Conservation (phyloP, 495 filamentous ascomycete genomes). For the Daldinia grandis region DNA sequence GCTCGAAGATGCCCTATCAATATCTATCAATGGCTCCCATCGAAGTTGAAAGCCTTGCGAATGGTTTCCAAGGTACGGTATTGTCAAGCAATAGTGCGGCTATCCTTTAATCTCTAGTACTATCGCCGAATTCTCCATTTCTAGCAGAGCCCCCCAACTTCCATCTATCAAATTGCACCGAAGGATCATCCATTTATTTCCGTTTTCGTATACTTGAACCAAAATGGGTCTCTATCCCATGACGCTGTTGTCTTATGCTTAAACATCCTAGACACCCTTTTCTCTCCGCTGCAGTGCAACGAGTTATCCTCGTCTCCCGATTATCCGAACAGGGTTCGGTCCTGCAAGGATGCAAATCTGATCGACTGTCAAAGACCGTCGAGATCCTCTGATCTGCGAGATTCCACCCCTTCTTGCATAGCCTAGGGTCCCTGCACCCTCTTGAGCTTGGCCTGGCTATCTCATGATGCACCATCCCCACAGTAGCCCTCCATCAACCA, state of each 20-base stretch:
- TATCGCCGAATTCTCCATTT: conserved; percentile 8
- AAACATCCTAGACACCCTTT: conserved; percentile 43
- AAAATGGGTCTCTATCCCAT: conserved; percentile 34
- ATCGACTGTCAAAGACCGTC: conserved; percentile 41
- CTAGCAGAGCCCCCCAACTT: conserved; percentile 12
- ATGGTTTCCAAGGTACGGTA: not conserved
- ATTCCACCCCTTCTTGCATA: conserved; percentile 31
- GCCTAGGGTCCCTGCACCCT: conserved; percentile 38
- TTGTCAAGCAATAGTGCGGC: not conserved
- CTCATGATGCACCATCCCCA: conserved; percentile 40
- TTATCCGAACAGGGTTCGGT: conserved; percentile 39
- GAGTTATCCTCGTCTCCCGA: conserved; percentile 41
- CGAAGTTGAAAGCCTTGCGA: too few species aligned
- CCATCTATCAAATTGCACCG: conserved; percentile 35
- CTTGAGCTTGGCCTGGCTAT: conserved; percentile 32
- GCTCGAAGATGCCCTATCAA: not conserved
- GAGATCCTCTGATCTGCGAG: conserved; percentile 44
- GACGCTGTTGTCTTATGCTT: conserved; percentile 44
- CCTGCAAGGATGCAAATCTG: conserved; percentile 40
- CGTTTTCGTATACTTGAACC: conserved; percentile 27
- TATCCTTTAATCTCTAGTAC: conserved; percentile 1
- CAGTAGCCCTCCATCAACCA: conserved; percentile 43
- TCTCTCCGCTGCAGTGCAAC: conserved; percentile 45
- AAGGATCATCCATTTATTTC: conserved; percentile 36
- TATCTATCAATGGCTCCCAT: not conserved